Conservation (phyloP, 306 rosid genomes). For the cucumber (Cucumis sativus) region DNA sequence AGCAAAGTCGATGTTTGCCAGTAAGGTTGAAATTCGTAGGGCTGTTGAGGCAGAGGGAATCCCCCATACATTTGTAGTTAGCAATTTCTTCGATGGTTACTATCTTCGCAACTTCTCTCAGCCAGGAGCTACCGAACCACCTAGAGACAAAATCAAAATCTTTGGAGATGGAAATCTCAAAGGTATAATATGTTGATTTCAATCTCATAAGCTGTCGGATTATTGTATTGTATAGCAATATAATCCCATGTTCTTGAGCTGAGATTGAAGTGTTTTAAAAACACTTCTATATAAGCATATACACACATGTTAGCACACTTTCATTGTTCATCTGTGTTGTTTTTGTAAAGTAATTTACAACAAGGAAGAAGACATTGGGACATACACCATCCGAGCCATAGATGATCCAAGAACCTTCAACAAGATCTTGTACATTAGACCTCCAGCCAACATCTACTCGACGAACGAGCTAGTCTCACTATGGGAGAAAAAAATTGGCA, state of each 20-base stretch:
- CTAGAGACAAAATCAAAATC: slow-evolving; percentile 24
- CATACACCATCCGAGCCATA: slow-evolving; percentile 21
- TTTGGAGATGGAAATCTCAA: slow-evolving; percentile 33
- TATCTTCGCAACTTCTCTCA: slow-evolving; percentile 18
- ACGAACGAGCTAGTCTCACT: slow-evolving; percentile 23
- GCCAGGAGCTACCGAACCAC: slow-evolving; percentile 24
- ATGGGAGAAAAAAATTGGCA: slow-evolving; percentile 32
- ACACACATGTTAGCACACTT: neutral
- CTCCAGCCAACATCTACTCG: slow-evolving; percentile 18
- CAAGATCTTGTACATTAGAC: slow-evolving; percentile 24
- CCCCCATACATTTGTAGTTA: slow-evolving; percentile 24
- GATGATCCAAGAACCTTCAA: slow-evolving; percentile 34
- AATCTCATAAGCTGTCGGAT: neutral
- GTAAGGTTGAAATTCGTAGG: slow-evolving; percentile 17
- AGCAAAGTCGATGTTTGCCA: slow-evolving; percentile 21
- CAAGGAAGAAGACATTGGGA: slow-evolving; percentile 34
- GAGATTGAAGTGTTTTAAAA: neutral
- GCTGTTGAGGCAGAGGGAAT: slow-evolving; percentile 29
- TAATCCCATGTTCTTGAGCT: neutral
- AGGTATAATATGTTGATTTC: slow-evolving; percentile 10
- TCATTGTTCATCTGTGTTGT: neutral
- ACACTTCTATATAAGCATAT: neutral
- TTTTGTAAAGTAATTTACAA: slow-evolving; percentile 16
- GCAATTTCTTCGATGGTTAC: slow-evolving; percentile 28
- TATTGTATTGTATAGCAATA: neutral